Evolutionary conservation across 2,329 filamentous ascomycete species (phyloP).

Genomic region (Cladophialophora yegresii): DNA sequence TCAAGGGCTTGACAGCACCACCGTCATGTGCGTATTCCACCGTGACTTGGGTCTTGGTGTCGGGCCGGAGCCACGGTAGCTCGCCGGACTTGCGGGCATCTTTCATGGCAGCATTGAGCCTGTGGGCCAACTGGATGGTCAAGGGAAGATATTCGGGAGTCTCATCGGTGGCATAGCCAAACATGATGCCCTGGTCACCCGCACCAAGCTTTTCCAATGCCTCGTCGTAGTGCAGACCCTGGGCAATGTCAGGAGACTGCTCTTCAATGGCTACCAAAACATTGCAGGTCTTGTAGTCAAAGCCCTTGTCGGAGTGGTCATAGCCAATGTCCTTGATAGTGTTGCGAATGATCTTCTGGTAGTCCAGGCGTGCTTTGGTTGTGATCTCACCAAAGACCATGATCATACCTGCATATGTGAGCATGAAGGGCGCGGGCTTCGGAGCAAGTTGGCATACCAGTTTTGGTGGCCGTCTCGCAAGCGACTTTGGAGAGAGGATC

Average conservation of each 20-base stretch:
- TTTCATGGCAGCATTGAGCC: constrained; percentile 94
- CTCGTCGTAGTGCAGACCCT: constrained; percentile 98
- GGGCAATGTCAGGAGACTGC: constrained; percentile 97
- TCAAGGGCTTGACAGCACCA: constrained; percentile 85
- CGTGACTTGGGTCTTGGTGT: constrained; percentile 99
- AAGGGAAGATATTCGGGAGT: constrained; percentile 95
- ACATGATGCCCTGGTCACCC: constrained; percentile 99
- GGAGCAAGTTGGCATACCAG: constrained; percentile 59
- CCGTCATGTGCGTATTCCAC: constrained; percentile 97
- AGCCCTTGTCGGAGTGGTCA: constrained; percentile 94
- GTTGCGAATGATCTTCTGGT: constrained; percentile 93
- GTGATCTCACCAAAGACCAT: constrained; percentile 99
- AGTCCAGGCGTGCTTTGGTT: constrained; percentile 93
- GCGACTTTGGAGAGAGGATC: constrained; percentile 98
- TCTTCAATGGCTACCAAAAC: constrained; percentile 98
- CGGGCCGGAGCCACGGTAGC: constrained; percentile 91
- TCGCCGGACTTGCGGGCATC: constrained; percentile 81
- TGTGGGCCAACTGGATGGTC: constrained; percentile 91
- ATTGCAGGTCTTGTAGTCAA: constrained; percentile 99
- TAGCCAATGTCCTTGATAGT: constrained; percentile 99
- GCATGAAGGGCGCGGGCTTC: constrained; percentile 1
- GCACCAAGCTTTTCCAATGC: constrained; percentile 96
- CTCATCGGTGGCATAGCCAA: constrained; percentile 99
- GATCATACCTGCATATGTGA: constrained; percentile 65
- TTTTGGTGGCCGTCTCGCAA: constrained; percentile 99